Conservation (phyloP, 2,329 filamentous ascomycete species). For the Chalaropsis ovoidea region DNA sequence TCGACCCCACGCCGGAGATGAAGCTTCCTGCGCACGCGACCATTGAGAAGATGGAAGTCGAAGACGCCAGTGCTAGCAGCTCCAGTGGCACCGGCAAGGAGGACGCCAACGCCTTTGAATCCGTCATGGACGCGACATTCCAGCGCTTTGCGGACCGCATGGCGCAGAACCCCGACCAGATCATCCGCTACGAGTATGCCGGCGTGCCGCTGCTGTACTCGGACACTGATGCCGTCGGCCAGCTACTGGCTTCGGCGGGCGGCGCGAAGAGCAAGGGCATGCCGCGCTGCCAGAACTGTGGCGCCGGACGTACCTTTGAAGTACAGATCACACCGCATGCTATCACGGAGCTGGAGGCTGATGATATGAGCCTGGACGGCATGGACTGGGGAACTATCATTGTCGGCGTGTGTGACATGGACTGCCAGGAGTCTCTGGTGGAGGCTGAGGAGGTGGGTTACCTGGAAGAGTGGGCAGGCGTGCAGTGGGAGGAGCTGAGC, state of each 20-base stretch:
- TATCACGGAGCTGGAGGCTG: constrained; percentile 77
- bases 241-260: constrained; percentile 40
- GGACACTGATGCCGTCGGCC: constrained; percentile 63
- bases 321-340: constrained; percentile 84
- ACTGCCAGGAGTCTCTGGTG: constrained; percentile 57
- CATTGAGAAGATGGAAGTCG: constrained; percentile 37
- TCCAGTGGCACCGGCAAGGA: constrained; percentile 34
- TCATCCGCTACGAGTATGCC: constrained; percentile 68
- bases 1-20: constrained; percentile 49
- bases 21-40: constrained; percentile 43
- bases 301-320: constrained; percentile 69
- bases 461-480: constrained; percentile 91
- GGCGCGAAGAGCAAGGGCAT: constrained; percentile 38
- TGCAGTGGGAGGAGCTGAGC: constrained; percentile 84
- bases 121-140: constrained; percentile 62
- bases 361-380: constrained; percentile 61
- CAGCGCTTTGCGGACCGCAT: constrained; percentile 71
- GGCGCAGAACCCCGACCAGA: constrained; percentile 71
- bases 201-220: constrained; percentile 71
- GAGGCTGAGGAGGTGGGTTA: constrained; percentile 59
- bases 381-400: constrained; percentile 99
- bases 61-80: constrained; percentile 31
- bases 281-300: constrained; percentile 68
- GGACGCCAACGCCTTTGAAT: constrained; percentile 64
- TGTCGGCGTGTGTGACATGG: constrained; percentile 68